Evolutionary conservation across 148 eudicot genomes (phyloP).

Genomic region (Rhododendron griersonianum): DNA sequence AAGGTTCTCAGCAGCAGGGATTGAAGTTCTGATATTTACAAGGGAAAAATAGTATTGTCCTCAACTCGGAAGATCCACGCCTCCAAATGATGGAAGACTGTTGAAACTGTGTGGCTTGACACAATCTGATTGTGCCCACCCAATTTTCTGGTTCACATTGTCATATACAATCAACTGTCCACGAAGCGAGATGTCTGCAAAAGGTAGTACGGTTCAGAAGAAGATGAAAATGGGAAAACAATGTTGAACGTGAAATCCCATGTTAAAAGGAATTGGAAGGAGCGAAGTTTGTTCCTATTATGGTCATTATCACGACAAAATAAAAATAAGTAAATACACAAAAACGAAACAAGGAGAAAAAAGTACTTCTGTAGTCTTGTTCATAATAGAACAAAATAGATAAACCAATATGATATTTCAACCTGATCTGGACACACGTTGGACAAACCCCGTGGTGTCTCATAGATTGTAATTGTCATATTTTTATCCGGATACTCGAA

Average conservation of each 20-base stretch:
- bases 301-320: background rate
- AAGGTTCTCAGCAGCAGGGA: background rate
- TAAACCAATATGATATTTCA: background rate
- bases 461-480: background rate
- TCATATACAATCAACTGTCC: conserved; percentile 53
- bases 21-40: background rate
- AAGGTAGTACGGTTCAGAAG: background rate
- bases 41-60: background rate
- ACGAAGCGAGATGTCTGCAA: conserved; percentile 55
- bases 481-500: background rate
- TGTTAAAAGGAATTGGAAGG: background rate
- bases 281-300: background rate
- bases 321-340: background rate
- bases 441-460: background rate
- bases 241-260: background rate
- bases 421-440: background rate
- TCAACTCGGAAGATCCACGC: conserved; percentile 19
- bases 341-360: background rate
- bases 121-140: conserved; percentile 58
- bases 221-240: background rate
- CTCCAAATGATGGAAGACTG: conserved; percentile 15
- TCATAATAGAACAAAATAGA: background rate
- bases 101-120: conserved; percentile 22
- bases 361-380: background rate
- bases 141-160: conserved; percentile 47